A percentile compares a stretch with the other conserved stretches of the same genome.
Evolutionary conservation across 2,329 filamentous ascomycete species (phyloP).

Genomic region (Aureobasidium subglaciale): DNA sequence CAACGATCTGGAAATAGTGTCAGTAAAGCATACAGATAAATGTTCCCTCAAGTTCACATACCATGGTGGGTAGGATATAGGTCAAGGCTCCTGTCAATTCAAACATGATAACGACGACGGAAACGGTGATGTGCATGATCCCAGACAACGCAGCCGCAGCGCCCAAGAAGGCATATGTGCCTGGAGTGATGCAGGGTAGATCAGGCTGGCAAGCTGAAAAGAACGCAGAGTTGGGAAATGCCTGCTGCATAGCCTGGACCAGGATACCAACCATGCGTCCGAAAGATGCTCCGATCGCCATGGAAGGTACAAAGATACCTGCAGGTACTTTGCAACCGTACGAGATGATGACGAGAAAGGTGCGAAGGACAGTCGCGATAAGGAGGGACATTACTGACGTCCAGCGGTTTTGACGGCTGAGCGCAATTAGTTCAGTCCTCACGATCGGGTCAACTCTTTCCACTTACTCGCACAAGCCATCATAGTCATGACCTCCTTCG

Average conservation of each 20-base stretch:
- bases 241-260: constrained; percentile 81
- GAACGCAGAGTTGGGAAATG: constrained; percentile 73
- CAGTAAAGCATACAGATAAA: not conserved
- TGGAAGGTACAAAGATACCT: constrained; percentile 95
- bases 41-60: constrained; percentile 25
- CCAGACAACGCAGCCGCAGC: constrained; percentile 86
- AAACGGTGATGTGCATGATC: constrained; percentile 97
- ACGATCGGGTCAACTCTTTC: too few species aligned
- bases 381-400: constrained; percentile 71
- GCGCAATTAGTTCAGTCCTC: constrained; percentile 21
- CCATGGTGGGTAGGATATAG: constrained; percentile 95
- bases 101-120: constrained; percentile 98
- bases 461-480: constrained; percentile 73
- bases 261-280: constrained; percentile 90
- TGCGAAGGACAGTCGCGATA: constrained; percentile 71
- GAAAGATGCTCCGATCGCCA: constrained; percentile 94
- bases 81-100: constrained; percentile 95
- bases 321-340: constrained; percentile 98
- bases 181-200: constrained; percentile 91
- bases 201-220: constrained; percentile 87
- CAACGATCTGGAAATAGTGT: constrained; percentile 59
- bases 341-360: constrained; percentile 84
- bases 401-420: constrained; percentile 58
- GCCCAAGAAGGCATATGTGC: constrained; percentile 92
- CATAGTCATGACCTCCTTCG: constrained; percentile 79